Percentiles rank a stretch among this genome's conserved stretches.
Conservation (phyloP, 1,139 yeast genomes). For the Pneumocystis jirovecii region DNA sequence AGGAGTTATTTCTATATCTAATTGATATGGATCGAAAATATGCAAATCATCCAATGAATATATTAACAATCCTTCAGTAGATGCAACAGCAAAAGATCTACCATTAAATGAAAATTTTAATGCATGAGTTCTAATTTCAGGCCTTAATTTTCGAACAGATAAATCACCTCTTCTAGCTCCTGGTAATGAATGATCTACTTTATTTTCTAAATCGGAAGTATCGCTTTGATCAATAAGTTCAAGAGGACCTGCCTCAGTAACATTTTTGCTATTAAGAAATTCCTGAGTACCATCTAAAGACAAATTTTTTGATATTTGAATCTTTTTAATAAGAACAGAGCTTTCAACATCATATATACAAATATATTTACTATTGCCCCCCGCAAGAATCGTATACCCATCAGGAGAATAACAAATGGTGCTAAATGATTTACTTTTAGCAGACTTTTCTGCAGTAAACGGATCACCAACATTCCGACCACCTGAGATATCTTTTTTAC, state of each 20-base stretch:
- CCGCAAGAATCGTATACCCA: constrained; percentile 77
- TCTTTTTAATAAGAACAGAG: constrained; percentile 69
- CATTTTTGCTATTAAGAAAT: constrained; percentile 57
- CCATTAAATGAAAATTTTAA: constrained; percentile 83
- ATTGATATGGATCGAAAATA: constrained; percentile 84
- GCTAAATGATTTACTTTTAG: constrained; percentile 71
- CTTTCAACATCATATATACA: constrained; percentile 82
- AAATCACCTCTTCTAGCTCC: constrained; percentile 84
- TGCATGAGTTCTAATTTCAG: constrained; percentile 65
- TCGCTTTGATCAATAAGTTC: constrained; percentile 77
- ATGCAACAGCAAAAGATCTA: constrained; percentile 82
- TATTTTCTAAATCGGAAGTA: constrained; percentile 68
- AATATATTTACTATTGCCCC: constrained; percentile 81
- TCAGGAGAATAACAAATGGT: constrained; percentile 77
- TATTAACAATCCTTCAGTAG: constrained; percentile 82
- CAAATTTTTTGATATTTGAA: constrained; percentile 79
- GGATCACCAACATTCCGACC: constrained; percentile 78
- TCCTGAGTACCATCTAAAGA: constrained; percentile 77
- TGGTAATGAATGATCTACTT: constrained; percentile 63
- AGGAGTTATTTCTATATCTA: constrained; percentile 86
- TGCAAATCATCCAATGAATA: constrained; percentile 65
- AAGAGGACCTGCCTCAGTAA: constrained; percentile 80
- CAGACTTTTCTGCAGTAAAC: constrained; percentile 64
- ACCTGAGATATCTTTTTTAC: constrained; percentile 68
- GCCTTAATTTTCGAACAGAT: constrained; percentile 60